These are phyloP conservation scores for Cordyceps pruinosa DNA, from an alignment of 2,329 filamentous ascomycete genomes.

Conservation along the genomic window DNA sequence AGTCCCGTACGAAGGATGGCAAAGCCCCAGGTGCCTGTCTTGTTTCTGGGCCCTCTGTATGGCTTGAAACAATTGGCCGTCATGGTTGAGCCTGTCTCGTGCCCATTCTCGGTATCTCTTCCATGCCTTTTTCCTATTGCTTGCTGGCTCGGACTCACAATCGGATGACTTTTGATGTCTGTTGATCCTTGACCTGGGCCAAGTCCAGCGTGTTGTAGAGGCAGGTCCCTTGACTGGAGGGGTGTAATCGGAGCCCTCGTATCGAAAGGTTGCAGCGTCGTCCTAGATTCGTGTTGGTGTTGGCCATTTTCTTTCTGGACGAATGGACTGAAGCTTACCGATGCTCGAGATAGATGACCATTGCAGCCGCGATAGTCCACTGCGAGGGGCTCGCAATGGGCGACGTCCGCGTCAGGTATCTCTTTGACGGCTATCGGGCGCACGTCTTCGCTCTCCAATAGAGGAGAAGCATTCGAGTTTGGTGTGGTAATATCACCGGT, in stretches of 20 bases:
- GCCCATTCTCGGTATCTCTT: background rate
- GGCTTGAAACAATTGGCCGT: background rate
- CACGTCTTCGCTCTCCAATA: background rate
- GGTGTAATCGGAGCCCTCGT: background rate
- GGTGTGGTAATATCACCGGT: too few relatives aligned
- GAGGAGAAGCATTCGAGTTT: background rate
- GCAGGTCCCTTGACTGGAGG: background rate
- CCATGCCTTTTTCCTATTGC: background rate
- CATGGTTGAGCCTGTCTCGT: background rate
- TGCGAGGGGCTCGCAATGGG: too few relatives aligned
- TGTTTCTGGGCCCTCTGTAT: background rate
- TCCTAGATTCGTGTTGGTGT: background rate
- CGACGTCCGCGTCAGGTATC: background rate
- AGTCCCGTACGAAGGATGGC: background rate
- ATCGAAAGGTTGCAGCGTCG: background rate
- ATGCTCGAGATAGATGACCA: too few relatives aligned
- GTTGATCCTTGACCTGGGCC: background rate
- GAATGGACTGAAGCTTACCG: too few relatives aligned
- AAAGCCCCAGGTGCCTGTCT: background rate
- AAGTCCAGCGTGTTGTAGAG: background rate
- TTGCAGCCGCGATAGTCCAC: too few relatives aligned
- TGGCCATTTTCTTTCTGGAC: too few relatives aligned
- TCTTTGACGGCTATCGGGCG: background rate
- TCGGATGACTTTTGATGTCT: background rate
- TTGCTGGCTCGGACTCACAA: background rate